phyloP scores from a whole-genome alignment of 352 stramenopile genomes.

The Globisporangium iwayamae region DNA sequence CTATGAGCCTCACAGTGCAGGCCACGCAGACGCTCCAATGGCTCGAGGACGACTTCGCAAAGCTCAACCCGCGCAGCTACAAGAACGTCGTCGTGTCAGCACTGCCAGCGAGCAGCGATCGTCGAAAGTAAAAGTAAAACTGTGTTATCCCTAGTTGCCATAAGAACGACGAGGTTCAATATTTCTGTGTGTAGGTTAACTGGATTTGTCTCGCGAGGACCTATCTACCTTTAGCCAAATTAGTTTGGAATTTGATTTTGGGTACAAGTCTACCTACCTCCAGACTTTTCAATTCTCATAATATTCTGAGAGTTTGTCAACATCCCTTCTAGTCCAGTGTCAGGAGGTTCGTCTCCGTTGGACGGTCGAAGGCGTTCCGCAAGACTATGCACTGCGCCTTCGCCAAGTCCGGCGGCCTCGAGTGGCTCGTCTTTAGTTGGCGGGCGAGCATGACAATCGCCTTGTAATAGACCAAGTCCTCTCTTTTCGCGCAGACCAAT shows the following conservation, averaged over 20 bases:
- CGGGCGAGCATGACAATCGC: constrained; percentile 31
- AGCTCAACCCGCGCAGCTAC: constrained; percentile 35
- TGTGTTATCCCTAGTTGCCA: background rate
- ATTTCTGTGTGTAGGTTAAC: background rate
- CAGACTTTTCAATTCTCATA: background rate
- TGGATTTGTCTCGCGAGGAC: too few relatives aligned
- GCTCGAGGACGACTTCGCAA: constrained; percentile 29
- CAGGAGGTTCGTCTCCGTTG: background rate
- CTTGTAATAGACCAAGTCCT: constrained; percentile 40
- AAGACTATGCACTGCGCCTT: background rate
- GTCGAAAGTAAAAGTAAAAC: constrained; percentile 1
- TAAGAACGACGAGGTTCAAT: background rate
- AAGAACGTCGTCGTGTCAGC: constrained; percentile 21
- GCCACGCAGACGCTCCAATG: constrained; percentile 22
- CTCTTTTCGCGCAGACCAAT: too few relatives aligned
- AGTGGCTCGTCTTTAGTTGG: constrained; percentile 1
- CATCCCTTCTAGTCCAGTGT: background rate
- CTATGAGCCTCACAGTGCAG: constrained; percentile 22
- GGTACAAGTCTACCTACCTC: too few relatives aligned
- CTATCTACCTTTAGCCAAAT: too few relatives aligned
- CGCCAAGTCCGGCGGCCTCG: background rate
- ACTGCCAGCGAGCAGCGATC: background rate
- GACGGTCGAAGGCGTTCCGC: background rate
- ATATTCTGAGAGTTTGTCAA: background rate
- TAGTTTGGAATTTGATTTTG: background rate